A percentile compares a stretch with the other conserved stretches of the same genome.
phyloP scores from a whole-genome alignment of 2,329 filamentous ascomycete genomes.

The Fusarium longipes region DNA sequence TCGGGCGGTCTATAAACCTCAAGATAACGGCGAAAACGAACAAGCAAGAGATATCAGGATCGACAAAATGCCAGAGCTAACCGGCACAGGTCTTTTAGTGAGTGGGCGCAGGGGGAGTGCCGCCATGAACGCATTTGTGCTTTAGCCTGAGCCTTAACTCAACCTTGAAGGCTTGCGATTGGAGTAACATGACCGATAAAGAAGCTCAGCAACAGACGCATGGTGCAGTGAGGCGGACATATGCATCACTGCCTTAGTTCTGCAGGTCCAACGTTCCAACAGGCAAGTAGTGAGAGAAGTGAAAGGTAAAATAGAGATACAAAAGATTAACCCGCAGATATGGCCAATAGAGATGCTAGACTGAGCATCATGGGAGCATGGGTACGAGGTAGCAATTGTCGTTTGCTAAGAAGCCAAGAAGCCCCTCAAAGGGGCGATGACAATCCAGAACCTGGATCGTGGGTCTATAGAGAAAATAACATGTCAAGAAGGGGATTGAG shows the following conservation, averaged over 20 bases:
- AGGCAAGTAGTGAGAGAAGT: background rate
- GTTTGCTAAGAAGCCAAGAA: constrained; percentile 28
- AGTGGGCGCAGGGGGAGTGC: constrained; percentile 32
- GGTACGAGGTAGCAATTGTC: constrained; percentile 21
- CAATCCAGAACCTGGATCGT: constrained; percentile 29
- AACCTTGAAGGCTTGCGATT: constrained; percentile 15
- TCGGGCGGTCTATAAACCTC: constrained; percentile 16
- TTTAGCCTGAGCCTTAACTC: constrained; percentile 29
- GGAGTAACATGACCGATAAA: constrained; percentile 32
- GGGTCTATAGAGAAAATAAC: constrained; percentile 8
- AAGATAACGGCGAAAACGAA: constrained; percentile 17
- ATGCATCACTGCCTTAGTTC: constrained; percentile 19
- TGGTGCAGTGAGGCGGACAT: constrained; percentile 22
- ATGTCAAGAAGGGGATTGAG: background rate
- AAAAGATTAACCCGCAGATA: constrained; percentile 5
- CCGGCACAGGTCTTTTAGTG: background rate
- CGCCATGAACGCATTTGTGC: constrained; percentile 19
- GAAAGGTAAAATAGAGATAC: background rate
- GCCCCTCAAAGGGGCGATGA: constrained; percentile 34
- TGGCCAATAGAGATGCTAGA: constrained; percentile 35
- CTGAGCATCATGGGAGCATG: constrained; percentile 38
- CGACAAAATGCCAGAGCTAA: background rate
- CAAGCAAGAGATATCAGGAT: constrained; percentile 10
- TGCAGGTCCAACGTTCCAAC: constrained; percentile 9
- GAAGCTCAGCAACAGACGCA: constrained; percentile 19